Conservation (phyloP, 2,329 filamentous ascomycete species). For the Pochonia chlamydosporia region DNA sequence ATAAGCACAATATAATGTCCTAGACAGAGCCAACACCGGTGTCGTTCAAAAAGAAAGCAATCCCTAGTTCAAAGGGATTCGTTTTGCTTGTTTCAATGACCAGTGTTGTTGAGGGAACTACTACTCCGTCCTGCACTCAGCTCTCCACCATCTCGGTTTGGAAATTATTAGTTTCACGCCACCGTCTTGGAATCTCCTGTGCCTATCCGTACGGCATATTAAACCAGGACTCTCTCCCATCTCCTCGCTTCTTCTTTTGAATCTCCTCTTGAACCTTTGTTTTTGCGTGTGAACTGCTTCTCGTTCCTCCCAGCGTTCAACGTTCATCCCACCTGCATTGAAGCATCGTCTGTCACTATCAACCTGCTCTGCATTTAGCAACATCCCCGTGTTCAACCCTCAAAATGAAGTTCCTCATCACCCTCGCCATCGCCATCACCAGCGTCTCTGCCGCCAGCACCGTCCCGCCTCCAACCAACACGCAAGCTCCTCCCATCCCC, state of each 20-base stretch:
- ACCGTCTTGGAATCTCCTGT: slow-evolving; percentile 6
- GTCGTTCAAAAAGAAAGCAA: too few relatives aligned
- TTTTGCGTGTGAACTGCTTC: neutral
- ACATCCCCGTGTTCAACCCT: slow-evolving; percentile 3
- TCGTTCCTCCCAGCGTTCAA: neutral
- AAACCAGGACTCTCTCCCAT: slow-evolving; percentile 4
- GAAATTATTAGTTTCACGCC: neutral
- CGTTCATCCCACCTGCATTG: slow-evolving; percentile 2
- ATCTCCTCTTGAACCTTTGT: neutral
- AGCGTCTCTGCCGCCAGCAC: slow-evolving; percentile 19
- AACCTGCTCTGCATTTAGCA: too few relatives aligned
- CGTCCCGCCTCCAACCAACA: too few relatives aligned
- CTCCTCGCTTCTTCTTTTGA: neutral
- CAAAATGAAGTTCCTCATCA: slow-evolving; percentile 41
- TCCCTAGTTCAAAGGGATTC: too few relatives aligned
- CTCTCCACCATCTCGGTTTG: neutral
- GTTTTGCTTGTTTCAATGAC: neutral
- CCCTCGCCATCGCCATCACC: slow-evolving; percentile 32
- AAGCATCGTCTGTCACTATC: slow-evolving; percentile 12
- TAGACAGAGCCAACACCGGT: too few relatives aligned
- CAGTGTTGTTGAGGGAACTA: neutral
- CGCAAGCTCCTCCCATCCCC: neutral
- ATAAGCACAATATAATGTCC: too few relatives aligned
- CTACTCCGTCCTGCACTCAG: too few relatives aligned
- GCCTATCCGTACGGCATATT: too few relatives aligned